phyloP scores from a whole-genome alignment of 345 rosid genomes.

The Physaria fendleri region DNA sequence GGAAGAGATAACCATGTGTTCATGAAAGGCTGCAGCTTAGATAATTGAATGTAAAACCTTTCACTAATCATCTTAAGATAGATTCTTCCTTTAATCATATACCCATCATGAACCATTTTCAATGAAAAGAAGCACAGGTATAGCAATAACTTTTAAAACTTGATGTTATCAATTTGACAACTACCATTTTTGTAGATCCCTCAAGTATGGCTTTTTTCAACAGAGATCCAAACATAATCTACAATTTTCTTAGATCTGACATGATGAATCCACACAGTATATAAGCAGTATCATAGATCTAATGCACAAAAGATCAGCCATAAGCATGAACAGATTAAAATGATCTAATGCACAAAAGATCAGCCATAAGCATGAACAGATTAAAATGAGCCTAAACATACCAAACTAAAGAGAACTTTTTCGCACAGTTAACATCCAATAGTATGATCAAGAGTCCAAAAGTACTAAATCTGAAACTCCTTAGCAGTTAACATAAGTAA shows the following conservation, averaged over 20 bases:
- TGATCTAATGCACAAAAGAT: constrained; percentile 3
- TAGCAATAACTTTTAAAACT: neutral
- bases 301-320: neutral
- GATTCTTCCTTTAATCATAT: neutral
- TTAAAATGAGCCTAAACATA: no score
- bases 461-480: neutral
- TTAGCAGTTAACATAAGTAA: neutral
- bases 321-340: neutral
- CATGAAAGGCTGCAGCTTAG: neutral
- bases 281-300: neutral
- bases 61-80: neutral
- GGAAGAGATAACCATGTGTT: neutral
- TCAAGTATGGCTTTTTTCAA: neutral
- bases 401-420: neutral
- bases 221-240: neutral
- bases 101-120: neutral
- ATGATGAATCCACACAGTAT: neutral
- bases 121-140: neutral
- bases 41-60: neutral
- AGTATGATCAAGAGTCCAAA: neutral
- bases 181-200: neutral
- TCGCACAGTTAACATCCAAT: neutral
- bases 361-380: neutral
- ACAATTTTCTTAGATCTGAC: neutral
- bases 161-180: neutral